Evolutionary conservation across 2,329 filamentous ascomycete genomes (phyloP), one percentile per base, ranked within the genome.

Genomic region (Pseudocercospora crystallina): DNA sequence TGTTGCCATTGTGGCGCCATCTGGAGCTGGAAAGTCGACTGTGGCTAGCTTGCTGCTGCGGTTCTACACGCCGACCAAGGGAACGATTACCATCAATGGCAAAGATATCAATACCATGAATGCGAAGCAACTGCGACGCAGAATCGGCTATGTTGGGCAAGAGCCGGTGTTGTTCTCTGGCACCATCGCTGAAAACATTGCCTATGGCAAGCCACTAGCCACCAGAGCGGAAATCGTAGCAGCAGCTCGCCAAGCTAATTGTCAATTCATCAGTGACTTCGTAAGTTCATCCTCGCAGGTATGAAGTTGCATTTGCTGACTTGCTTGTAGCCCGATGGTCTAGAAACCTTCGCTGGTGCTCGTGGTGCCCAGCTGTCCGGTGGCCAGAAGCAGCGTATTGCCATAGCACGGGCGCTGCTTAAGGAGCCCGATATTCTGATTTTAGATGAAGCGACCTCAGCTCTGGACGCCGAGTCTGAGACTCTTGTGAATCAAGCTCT

Each of bases 351-450:
- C 58, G 94, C 96, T 29, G 95, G 95, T 47, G 87, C 92, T 12
- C 82, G 94, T 58, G 94, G 94, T 31, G 91, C 92, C 1, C 92
- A 97, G 71, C 80, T 99, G 0, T 96, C 90, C 8, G 94, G 94
- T 44, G 94, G 94, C 0, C 94, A 99, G 72, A 97, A 97, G 74
- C 94, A 99, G 71, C 86, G 94, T 57, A 97, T 99, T 63, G 94
- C 94, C 33, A 99, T 99, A 69, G 94, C 94, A 5, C 84, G 95
- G 47, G 94, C 94, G 10, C 79, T 99, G 26, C 84, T 99, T 61
- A 97, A 97, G 72, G 83, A 96, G 57, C 95, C 95, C 0, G 94
- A 99, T 72, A 97, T 99, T 57, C 77, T 99, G 26, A 95, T 99
- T 54, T 81, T 99, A 1, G 94, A 99, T 66, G 94, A 99, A 77